phyloP scores from a whole-genome alignment of 495 filamentous ascomycete genomes.

The Podospora fimiseda region DNA sequence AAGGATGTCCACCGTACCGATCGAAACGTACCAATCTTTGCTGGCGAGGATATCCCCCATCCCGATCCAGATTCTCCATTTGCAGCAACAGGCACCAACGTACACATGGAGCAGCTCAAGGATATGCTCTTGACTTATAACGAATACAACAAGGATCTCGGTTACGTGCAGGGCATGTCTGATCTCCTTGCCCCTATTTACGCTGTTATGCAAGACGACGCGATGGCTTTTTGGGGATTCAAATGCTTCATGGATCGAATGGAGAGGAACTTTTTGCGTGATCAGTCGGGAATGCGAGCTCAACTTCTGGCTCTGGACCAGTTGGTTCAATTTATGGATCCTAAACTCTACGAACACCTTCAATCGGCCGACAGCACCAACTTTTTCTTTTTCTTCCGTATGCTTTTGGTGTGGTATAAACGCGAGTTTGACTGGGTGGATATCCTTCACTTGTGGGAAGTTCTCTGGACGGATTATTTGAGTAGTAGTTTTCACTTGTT shows the following conservation, averaged over 20 bases:
- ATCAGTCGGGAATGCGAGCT: constrained; percentile 89
- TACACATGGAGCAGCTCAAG: constrained; percentile 97
- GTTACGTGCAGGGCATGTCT: constrained; percentile 98
- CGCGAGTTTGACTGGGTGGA: constrained; percentile 89
- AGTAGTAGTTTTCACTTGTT: constrained; percentile 90
- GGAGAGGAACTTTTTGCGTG: constrained; percentile 94
- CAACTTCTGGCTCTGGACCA: constrained; percentile 89
- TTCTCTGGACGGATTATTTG: constrained; percentile 87
- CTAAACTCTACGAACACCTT: constrained; percentile 84
- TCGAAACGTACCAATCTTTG: constrained; percentile 84
- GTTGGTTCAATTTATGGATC: constrained; percentile 92
- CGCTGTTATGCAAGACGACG: constrained; percentile 94
- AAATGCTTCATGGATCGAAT: constrained; percentile 94
- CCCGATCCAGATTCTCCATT: constrained; percentile 96
- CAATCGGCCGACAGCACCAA: constrained; percentile 89
- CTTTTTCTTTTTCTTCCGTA: constrained; percentile 99
- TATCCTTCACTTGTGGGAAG: constrained; percentile 84
- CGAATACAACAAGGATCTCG: constrained; percentile 86
- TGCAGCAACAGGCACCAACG: constrained; percentile 83
- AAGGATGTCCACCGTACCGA: constrained; percentile 98
- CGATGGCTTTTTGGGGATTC: constrained; percentile 94
- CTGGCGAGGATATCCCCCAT: constrained; percentile 95
- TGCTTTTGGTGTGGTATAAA: constrained; percentile 98
- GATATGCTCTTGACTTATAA: constrained; percentile 99
- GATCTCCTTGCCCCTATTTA: constrained; percentile 95